Conservation (phyloP, 2,329 filamentous ascomycete genomes). For the Diaporthe capsici region DNA sequence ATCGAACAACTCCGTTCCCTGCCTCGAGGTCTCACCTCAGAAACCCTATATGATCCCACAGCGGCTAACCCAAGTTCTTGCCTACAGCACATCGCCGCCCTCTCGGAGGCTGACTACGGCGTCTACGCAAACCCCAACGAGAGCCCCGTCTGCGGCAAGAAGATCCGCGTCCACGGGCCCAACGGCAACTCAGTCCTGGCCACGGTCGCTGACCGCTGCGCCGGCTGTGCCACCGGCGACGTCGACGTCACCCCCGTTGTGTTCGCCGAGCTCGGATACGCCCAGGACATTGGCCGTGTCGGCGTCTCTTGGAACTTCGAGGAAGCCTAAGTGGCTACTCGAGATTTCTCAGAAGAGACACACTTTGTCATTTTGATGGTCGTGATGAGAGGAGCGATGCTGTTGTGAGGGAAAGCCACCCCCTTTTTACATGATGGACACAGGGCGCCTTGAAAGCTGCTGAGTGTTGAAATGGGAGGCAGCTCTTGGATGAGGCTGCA, state of each 20-base stretch:
- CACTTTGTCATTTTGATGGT: too few relatives aligned
- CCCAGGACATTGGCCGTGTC: constrained; percentile 43
- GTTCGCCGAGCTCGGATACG: constrained; percentile 43
- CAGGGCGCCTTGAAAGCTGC: neutral
- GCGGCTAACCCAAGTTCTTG: neutral
- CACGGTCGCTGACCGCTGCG: constrained; percentile 51
- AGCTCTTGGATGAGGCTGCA: neutral
- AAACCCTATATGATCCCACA: neutral
- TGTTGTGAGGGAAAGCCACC: neutral
- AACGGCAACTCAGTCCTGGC: constrained; percentile 46
- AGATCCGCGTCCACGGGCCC: constrained; percentile 45
- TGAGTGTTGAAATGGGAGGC: neutral
- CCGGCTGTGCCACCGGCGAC: constrained; percentile 45
- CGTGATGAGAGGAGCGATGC: neutral
- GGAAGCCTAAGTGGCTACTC: neutral
- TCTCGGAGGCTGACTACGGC: constrained; percentile 44
- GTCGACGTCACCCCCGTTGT: constrained; percentile 51
- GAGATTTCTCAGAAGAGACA: neutral
- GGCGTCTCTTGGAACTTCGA: constrained; percentile 45
- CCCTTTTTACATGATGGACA: neutral
- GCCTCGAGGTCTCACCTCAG: neutral
- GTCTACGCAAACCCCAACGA: constrained; percentile 44
- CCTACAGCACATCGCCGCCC: constrained; percentile 45
- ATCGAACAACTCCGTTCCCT: neutral
- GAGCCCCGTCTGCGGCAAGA: constrained; percentile 46